Evolutionary conservation across 1,139 yeast genomes (phyloP).

Genomic region (Kazachstania sp.): DNA sequence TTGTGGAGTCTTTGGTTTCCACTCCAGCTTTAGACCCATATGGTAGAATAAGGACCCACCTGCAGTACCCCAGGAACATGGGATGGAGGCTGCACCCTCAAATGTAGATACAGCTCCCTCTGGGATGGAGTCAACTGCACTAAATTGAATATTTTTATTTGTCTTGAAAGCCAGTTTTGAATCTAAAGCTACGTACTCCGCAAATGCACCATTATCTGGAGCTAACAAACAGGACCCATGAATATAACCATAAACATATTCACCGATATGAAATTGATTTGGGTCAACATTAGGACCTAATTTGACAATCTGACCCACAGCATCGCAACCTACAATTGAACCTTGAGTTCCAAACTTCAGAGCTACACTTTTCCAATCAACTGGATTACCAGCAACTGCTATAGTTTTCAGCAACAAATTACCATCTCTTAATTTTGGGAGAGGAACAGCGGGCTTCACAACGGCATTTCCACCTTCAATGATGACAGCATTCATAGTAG

Average conservation of each 20-base stretch:
- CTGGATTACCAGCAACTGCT: slow-evolving; percentile 63
- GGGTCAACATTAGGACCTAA: slow-evolving; percentile 46
- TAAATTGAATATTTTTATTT: slow-evolving; percentile 14
- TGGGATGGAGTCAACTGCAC: slow-evolving; percentile 25
- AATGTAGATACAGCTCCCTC: slow-evolving; percentile 39
- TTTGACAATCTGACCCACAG: slow-evolving; percentile 33
- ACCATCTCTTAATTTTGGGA: slow-evolving; percentile 36
- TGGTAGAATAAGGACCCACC: slow-evolving; percentile 28
- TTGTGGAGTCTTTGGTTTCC: slow-evolving; percentile 22
- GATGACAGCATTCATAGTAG: slow-evolving; percentile 31
- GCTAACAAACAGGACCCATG: slow-evolving; percentile 37
- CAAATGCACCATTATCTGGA: slow-evolving; percentile 48
- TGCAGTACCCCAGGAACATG: slow-evolving; percentile 45
- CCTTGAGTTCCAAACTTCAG: slow-evolving; percentile 38
- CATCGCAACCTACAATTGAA: slow-evolving; percentile 40
- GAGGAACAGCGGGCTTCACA: slow-evolving; percentile 28
- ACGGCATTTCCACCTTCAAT: slow-evolving; percentile 26
- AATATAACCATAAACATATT: slow-evolving; percentile 41
- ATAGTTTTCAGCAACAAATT: slow-evolving; percentile 45
- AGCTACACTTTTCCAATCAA: slow-evolving; percentile 60
- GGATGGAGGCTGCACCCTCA: slow-evolving; percentile 55
- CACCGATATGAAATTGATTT: slow-evolving; percentile 41
- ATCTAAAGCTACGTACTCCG: slow-evolving; percentile 44
- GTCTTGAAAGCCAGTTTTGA: slow-evolving; percentile 34
- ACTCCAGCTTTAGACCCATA: slow-evolving; percentile 17